Conservation (phyloP, 345 rosid genomes). For the Brassica cretica region DNA sequence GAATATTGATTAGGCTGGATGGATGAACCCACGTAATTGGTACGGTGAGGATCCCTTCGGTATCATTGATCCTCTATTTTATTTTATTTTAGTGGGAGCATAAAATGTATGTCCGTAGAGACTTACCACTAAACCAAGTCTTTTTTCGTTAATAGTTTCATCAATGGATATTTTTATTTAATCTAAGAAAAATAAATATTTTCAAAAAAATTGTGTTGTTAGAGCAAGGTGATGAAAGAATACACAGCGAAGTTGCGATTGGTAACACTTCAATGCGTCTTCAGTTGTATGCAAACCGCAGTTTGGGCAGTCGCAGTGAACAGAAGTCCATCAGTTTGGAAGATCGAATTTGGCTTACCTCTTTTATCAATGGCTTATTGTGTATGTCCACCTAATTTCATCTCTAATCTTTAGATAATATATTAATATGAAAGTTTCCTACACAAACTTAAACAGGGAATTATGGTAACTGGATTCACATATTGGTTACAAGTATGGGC, state of each 20-base stretch:
- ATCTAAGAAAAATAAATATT: background rate
- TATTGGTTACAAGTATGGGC: slow-evolving; percentile 92
- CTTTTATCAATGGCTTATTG: slow-evolving; percentile 81
- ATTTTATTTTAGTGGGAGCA: too few relatives aligned
- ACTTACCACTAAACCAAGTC: background rate
- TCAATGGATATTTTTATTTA: background rate
- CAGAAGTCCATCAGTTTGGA: slow-evolving; percentile 71
- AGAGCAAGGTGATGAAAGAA: slow-evolving; percentile 53
- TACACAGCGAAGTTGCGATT: slow-evolving; percentile 70
- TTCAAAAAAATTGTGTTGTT: background rate
- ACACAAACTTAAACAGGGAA: slow-evolving; percentile 52
- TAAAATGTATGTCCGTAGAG: background rate
- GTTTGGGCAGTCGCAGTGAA: slow-evolving; percentile 61
- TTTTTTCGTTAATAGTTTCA: background rate
- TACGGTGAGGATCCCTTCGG: background rate
- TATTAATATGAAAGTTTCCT: background rate
- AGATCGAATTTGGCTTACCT: slow-evolving; percentile 66
- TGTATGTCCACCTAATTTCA: slow-evolving; percentile 43
- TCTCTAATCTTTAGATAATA: background rate
- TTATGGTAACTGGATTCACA: slow-evolving; percentile 63
- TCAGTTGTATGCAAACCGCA: slow-evolving; percentile 71
- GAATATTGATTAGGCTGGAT: background rate
- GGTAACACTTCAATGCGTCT: slow-evolving; percentile 71
- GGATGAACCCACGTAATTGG: background rate
- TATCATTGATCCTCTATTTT: background rate